A percentile compares a stretch with the other conserved stretches of the same genome.
Conservation (phyloP, 129 eudicot species). For the Pittosporum tobira region DNA sequence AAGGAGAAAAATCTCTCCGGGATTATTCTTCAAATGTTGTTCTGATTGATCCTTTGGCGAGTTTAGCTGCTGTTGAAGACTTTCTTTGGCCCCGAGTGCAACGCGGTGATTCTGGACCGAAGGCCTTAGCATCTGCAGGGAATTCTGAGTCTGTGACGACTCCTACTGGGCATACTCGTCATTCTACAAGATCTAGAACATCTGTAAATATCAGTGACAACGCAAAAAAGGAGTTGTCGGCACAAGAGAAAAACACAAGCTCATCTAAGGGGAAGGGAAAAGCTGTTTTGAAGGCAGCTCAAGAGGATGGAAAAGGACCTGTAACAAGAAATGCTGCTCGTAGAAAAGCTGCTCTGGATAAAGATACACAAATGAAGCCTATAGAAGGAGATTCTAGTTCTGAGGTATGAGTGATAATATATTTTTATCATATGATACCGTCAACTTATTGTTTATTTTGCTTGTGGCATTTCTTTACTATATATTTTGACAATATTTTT, state of each 20-base stretch:
- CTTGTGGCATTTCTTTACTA: too few relatives aligned
- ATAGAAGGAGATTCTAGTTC: conserved; percentile 70
- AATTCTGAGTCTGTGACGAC: conserved; percentile 60
- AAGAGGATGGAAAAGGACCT: conserved; percentile 67
- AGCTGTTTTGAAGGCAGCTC: conserved; percentile 58
- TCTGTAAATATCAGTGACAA: conserved; percentile 54
- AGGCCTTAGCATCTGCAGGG: too few relatives aligned
- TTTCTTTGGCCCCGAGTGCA: conserved; percentile 96
- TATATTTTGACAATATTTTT: too few relatives aligned
- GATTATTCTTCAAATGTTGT: conserved; percentile 97
- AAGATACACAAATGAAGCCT: conserved; percentile 66
- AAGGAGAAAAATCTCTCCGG: conserved; percentile 94
- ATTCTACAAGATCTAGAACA: conserved; percentile 65
- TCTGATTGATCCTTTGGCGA: conserved; percentile 86
- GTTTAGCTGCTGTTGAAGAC: conserved; percentile 92
- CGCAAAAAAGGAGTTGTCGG: conserved; percentile 48
- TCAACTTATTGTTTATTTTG: too few relatives aligned
- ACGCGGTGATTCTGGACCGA: conserved; percentile 64
- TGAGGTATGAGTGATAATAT: conserved; percentile 85
- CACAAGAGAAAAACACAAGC: conserved; percentile 50
- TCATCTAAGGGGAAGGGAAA: conserved; percentile 88
- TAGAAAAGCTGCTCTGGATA: conserved; percentile 68
- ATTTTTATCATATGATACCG: too few relatives aligned
- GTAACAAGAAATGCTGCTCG: conserved; percentile 90
- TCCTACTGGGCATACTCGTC: conserved; percentile 50